A percentile compares a stretch with the other conserved stretches of the same genome.
Evolutionary conservation across 116 monocot genomes (phyloP).

Genomic region (Papilionanthe hybrid): DNA sequence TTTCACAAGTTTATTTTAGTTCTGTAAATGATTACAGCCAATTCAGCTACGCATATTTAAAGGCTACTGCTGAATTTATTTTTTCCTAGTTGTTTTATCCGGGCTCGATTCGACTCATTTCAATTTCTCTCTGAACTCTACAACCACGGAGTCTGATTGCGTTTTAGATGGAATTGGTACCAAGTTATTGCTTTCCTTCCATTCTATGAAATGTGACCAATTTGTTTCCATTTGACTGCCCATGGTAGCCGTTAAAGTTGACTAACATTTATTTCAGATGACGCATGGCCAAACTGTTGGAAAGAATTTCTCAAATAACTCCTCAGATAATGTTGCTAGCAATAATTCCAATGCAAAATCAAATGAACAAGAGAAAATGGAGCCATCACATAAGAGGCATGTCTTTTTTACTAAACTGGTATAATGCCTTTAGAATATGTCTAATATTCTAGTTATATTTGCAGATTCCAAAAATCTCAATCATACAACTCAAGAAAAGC

Average conservation of each 20-base stretch:
- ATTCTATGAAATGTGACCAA: neutral
- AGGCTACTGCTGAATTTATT: neutral
- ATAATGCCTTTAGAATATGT: neutral
- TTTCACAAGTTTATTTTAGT: neutral
- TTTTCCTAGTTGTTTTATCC: neutral
- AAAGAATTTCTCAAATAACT: slow-evolving; percentile 12
- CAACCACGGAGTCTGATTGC: neutral
- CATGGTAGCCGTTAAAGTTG: neutral
- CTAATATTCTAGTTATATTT: neutral
- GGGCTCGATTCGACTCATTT: neutral
- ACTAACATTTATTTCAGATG: slow-evolving; percentile 17
- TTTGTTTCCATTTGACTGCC: neutral
- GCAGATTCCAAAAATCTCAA: slow-evolving; percentile 29
- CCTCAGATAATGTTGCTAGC: slow-evolving; percentile 4
- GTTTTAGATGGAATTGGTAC: neutral
- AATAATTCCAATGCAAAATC: slow-evolving; percentile 22
- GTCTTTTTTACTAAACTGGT: neutral
- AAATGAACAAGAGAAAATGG: slow-evolving; percentile 21
- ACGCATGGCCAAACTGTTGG: slow-evolving; percentile 14
- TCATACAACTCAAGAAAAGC: slow-evolving; percentile 13
- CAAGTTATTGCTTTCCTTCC: neutral
- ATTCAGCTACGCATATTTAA: neutral
- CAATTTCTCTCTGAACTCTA: neutral
- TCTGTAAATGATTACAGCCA: neutral
- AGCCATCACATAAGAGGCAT: slow-evolving; percentile 28